Conservation (phyloP, 2,329 filamentous ascomycete species). For the Phyllachora maydis region DNA sequence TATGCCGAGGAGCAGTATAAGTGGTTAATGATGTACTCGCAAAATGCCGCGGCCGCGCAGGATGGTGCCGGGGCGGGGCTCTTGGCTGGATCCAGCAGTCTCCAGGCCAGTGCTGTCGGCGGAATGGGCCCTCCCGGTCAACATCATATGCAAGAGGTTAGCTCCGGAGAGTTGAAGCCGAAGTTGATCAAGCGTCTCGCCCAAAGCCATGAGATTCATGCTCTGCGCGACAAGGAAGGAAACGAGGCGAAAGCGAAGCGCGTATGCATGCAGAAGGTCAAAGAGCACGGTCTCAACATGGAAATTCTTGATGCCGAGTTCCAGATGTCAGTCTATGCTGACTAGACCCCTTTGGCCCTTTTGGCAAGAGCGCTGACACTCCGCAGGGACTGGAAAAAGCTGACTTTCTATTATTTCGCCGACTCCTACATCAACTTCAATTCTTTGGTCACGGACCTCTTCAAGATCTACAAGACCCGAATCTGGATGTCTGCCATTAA, state of each 20-base stretch:
- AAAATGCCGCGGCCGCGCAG: constrained; percentile 44
- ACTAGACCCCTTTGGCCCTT: no score
- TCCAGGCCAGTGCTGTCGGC: constrained; percentile 51
- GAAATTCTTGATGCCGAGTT: constrained; percentile 97
- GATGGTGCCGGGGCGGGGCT: constrained; percentile 40
- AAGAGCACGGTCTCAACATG: constrained; percentile 89
- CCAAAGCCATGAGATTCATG: constrained; percentile 74
- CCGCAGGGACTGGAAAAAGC: constrained; percentile 86
- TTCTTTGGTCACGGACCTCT: constrained; percentile 84
- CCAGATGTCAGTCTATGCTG: constrained; percentile 64
- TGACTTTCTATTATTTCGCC: constrained; percentile 98
- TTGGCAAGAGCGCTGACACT: constrained; percentile 3
- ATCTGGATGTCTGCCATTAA: constrained; percentile 99
- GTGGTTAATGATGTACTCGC: constrained; percentile 97
- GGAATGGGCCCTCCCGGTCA: constrained; percentile 59
- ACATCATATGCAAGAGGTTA: constrained; percentile 52
- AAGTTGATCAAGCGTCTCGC: constrained; percentile 94
- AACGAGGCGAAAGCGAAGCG: constrained; percentile 96
- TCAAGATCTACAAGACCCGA: constrained; percentile 97
- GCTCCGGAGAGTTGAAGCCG: constrained; percentile 62
- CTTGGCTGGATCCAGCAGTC: constrained; percentile 39
- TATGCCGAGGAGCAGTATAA: constrained; percentile 92
- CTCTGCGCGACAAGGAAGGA: constrained; percentile 84
- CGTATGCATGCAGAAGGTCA: constrained; percentile 89
- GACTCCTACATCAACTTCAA: constrained; percentile 99